phyloP scores from a whole-genome alignment of 2,329 filamentous ascomycete genomes.

The Aspergillus tubingensis region DNA sequence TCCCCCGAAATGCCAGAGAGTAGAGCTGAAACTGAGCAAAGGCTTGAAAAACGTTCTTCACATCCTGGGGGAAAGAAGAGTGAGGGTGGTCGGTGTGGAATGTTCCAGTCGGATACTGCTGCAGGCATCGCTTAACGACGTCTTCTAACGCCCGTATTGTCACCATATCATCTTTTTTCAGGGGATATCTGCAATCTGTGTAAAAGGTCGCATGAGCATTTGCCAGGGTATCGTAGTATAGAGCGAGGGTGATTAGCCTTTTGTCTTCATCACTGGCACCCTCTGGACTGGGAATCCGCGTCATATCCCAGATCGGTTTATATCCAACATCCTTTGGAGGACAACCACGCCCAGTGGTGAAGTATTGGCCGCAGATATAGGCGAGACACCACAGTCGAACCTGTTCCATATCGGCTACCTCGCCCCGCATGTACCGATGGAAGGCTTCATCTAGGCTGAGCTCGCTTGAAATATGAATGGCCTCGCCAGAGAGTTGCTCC shows the following conservation, averaged over 20 bases:
- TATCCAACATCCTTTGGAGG: conserved; percentile 55
- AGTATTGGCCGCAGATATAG: conserved; percentile 62
- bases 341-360: conserved; percentile 57
- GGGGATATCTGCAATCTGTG: conserved; percentile 47
- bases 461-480: conserved; percentile 54
- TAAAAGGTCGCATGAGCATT: conserved; percentile 55
- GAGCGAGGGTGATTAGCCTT: conserved; percentile 53
- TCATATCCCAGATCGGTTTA: conserved; percentile 53
- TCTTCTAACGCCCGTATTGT: conserved; percentile 39
- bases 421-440: conserved; percentile 40
- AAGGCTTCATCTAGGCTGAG: conserved; percentile 51
- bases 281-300: conserved; percentile 46
- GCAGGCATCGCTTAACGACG: conserved; percentile 40
- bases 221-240: conserved; percentile 52
- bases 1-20: conserved; percentile 29
- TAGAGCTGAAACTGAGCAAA: conserved; percentile 49
- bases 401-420: conserved; percentile 42
- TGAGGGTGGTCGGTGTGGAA: too few species aligned
- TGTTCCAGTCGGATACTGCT: too few species aligned
- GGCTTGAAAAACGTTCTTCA: conserved; percentile 14
- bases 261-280: conserved; percentile 51
- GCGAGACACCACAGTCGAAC: conserved; percentile 58
- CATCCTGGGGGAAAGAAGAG: too few species aligned
- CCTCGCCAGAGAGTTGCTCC: conserved; percentile 56
- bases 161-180: conserved; percentile 47